Percentiles rank a stretch among this genome's conserved stretches.
phyloP scores from a whole-genome alignment of 306 rosid species.

The Medicago arabica region DNA sequence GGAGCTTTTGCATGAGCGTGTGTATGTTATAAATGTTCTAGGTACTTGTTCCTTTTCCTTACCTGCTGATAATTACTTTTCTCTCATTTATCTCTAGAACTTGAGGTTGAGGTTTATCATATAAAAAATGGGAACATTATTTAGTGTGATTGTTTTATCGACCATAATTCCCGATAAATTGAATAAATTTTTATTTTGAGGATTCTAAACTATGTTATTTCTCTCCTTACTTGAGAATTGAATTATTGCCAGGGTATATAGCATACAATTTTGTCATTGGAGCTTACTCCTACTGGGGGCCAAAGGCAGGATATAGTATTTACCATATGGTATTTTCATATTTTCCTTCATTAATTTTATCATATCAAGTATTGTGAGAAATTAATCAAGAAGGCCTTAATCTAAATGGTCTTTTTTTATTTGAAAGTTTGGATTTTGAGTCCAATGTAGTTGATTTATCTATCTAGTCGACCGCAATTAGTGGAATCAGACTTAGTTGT shows the following conservation, averaged over 20 bases:
- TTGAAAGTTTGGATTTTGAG: conserved; percentile 30
- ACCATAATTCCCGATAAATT: conserved; percentile 17
- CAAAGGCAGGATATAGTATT: conserved; percentile 91
- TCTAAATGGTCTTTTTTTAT: conserved; percentile 19
- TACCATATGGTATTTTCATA: conserved; percentile 75
- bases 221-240: conserved; percentile 25
- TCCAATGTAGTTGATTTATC: conserved; percentile 26
- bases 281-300: conserved; percentile 98
- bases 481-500: conserved; percentile 24
- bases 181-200: conserved; percentile 18
- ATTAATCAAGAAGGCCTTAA: neutral
- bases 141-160: neutral
- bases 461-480: conserved; percentile 10
- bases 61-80: conserved; percentile 12
- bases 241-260: conserved; percentile 74
- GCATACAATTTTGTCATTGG: conserved; percentile 90
- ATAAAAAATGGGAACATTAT: conserved; percentile 16
- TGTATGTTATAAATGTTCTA: conserved; percentile 75
- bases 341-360: conserved; percentile 29
- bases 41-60: conserved; percentile 59
- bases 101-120: neutral
- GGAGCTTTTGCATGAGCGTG: conserved; percentile 76
- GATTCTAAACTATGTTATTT: conserved; percentile 28
- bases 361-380: conserved; percentile 22
- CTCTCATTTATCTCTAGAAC: conserved; percentile 31